Evolutionary conservation across 148 eudicot genomes (phyloP).

Genomic region (Heliamphora exappendiculata): DNA sequence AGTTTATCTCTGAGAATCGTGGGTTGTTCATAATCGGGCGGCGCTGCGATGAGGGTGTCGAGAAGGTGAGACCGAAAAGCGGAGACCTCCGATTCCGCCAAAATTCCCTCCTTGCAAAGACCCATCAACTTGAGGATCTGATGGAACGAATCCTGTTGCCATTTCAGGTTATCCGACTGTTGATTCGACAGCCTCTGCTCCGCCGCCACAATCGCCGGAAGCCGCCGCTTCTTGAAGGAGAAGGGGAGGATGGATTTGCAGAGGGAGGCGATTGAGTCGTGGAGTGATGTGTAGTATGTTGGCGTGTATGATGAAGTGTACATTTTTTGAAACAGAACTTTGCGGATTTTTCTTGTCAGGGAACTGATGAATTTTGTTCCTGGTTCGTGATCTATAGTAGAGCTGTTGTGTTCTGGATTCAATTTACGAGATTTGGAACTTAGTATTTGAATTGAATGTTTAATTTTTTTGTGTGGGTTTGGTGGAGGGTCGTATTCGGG

Average conservation of each 20-base stretch:
- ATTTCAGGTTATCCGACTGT: slow-evolving; percentile 78
- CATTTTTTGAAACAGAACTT: slow-evolving; percentile 16
- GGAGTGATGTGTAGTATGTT: slow-evolving; percentile 68
- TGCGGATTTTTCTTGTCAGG: not conserved
- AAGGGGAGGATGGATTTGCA: slow-evolving; percentile 83
- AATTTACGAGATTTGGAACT: not conserved
- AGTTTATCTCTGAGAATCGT: slow-evolving; percentile 66
- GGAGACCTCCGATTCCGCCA: slow-evolving; percentile 52
- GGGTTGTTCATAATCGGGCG: slow-evolving; percentile 42
- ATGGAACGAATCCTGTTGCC: slow-evolving; percentile 92
- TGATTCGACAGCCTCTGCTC: slow-evolving; percentile 61
- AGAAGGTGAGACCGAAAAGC: slow-evolving; percentile 58
- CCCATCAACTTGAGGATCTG: slow-evolving; percentile 83
- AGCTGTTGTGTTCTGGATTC: not conserved
- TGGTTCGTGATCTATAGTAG: not conserved
- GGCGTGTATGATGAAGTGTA: slow-evolving; percentile 55
- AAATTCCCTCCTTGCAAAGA: slow-evolving; percentile 64
- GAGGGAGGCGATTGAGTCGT: slow-evolving; percentile 72
- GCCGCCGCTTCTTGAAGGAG: slow-evolving; percentile 53
- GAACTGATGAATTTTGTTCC: not conserved
- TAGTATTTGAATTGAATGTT: not conserved
- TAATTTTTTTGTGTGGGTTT: not conserved
- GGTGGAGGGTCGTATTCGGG: slow-evolving; percentile 5
- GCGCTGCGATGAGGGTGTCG: slow-evolving; percentile 54
- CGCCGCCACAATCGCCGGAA: slow-evolving; percentile 58